Evolutionary conservation across 179 eudicot genomes (phyloP).

Genomic region (Gypsophila paniculata): DNA sequence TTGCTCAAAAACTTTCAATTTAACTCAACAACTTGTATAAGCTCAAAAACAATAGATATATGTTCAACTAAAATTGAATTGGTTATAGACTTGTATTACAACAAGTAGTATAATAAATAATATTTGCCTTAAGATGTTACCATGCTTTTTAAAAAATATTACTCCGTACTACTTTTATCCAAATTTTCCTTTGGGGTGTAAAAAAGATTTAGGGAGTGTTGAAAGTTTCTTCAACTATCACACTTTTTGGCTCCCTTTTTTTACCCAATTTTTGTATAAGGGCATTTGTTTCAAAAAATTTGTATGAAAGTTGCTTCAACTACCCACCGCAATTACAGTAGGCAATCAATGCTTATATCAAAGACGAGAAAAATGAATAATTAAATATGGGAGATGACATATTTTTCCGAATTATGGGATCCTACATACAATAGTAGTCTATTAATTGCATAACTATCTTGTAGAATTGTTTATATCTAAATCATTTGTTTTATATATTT

Average conservation of each 20-base stretch:
- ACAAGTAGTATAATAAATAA: no score
- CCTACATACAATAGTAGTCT: slow-evolving; percentile 4
- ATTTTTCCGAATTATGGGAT: background rate
- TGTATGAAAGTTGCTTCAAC: slow-evolving; percentile 22
- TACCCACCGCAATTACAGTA: slow-evolving; percentile 33
- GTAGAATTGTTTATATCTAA: no score
- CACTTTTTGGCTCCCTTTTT: slow-evolving; percentile 3
- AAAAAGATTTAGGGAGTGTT: background rate
- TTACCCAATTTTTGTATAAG: slow-evolving; percentile 1
- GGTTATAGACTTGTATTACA: no score
- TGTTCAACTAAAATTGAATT: no score
- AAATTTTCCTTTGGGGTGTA: background rate
- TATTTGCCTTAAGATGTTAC: no score
- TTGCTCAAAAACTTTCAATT: no score
- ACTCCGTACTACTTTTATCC: slow-evolving; percentile 1
- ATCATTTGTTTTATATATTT: no score
- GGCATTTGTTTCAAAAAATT: background rate
- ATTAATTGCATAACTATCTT: no score
- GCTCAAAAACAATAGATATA: no score
- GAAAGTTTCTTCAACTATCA: slow-evolving; percentile 20
- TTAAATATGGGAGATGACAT: background rate
- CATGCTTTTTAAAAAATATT: background rate
- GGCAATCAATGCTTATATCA: slow-evolving; percentile 15
- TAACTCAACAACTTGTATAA: no score
- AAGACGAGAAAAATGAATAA: background rate